These are phyloP conservation scores for Fraxinus albicans DNA, from an alignment of 305 asterid genomes.

Conservation along the genomic window DNA sequence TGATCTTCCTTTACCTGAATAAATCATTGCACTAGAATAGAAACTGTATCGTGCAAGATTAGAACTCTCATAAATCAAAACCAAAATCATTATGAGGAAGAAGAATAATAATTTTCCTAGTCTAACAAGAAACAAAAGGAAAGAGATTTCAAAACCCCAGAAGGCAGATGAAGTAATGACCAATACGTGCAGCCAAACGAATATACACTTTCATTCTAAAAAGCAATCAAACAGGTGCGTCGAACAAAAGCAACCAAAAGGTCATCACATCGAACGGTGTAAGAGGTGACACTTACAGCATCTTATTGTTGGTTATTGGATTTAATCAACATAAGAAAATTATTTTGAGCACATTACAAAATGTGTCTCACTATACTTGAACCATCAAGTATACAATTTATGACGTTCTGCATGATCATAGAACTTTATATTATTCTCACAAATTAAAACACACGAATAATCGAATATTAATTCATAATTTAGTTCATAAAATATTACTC, in stretches of 20 bases:
- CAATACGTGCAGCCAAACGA: background rate
- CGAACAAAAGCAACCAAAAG: background rate
- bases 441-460: too few species aligned
- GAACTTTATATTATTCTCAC: too few species aligned
- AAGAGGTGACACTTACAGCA: background rate
- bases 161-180: background rate
- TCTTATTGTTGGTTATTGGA: too few species aligned
- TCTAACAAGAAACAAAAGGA: background rate
- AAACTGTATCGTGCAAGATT: background rate
- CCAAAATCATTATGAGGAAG: too few species aligned
- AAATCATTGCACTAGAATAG: background rate
- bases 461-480: too few species aligned
- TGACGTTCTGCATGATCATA: too few species aligned
- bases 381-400: too few species aligned
- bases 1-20: background rate
- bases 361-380: too few species aligned
- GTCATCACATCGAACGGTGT: background rate
- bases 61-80: too few species aligned
- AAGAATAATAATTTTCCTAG: background rate
- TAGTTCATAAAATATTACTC: too few species aligned
- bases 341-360: too few species aligned
- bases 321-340: too few species aligned
- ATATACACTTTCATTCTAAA: background rate
- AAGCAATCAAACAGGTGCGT: background rate
- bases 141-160: background rate